These are phyloP conservation scores for Grosmannia serpens DNA, from an alignment of 2,329 filamentous ascomycete genomes.

Conservation along the genomic window DNA sequence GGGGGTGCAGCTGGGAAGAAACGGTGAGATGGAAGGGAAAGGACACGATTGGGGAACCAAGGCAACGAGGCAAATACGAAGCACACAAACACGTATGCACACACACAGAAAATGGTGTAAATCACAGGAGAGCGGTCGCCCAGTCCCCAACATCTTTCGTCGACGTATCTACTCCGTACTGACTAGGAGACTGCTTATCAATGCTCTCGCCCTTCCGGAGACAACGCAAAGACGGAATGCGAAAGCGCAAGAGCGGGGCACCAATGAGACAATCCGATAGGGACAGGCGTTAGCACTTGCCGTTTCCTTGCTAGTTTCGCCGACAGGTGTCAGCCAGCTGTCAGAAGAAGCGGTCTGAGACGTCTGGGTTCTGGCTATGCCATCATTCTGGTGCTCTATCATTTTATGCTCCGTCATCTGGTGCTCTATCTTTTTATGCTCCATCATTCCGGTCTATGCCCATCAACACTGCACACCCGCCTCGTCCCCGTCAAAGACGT, in stretches of 20 bases:
- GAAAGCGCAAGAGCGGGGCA: conserved; percentile 3
- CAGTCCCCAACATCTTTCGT: background rate
- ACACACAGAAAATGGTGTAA: background rate
- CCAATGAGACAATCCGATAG: conserved; percentile 3
- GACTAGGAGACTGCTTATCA: background rate
- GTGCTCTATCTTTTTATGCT: too few species aligned
- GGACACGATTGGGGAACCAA: background rate
- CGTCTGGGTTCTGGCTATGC: background rate
- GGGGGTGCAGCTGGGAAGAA: background rate
- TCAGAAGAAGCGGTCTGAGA: background rate
- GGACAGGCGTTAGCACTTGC: background rate
- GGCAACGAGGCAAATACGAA: background rate
- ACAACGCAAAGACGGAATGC: background rate
- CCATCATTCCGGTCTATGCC: background rate
- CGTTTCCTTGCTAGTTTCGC: background rate
- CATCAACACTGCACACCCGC: background rate
- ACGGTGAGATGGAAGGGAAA: background rate
- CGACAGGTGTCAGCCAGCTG: background rate
- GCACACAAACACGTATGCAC: background rate
- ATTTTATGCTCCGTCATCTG: too few species aligned
- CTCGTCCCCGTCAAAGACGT: conserved; percentile 34
- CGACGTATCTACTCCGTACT: background rate
- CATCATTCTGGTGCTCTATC: background rate
- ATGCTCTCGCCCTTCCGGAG: background rate
- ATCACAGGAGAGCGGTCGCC: background rate